Evolutionary conservation across 441 rosid species (phyloP), one percentile per base, ranked within the genome.

Genomic region (Adansonia madagascariensis): DNA sequence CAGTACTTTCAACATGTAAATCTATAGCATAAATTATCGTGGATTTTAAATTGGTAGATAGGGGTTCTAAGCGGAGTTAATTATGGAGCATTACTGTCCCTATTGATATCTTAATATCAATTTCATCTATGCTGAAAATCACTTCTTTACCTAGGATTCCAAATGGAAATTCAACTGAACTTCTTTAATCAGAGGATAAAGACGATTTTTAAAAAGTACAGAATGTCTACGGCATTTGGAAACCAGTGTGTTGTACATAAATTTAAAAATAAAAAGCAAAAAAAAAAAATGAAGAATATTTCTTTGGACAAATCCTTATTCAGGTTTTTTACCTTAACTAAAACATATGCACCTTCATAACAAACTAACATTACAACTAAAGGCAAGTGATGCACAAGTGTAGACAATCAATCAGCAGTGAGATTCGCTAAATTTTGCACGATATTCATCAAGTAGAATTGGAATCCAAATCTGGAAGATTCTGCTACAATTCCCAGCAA

Each of bases 191-290:
- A 68, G 56, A 67, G 9, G 41, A 46, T 22, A 20, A 27, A 24
- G 50, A 14, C 18, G 22, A 22, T 8, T 50, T 27, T 49, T 43
- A 14, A 70, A 52, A 52, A 27, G 12, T 69, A 71, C 6, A 69
- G 59, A 50, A 31, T 15, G 43, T 18, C 35, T 31, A 50, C n/a
- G 74, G 9, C 74, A 52, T 53, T 52, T 71, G 47, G 61, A 50
- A n/a, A n/a, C 18, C 46, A n/a, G 3, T 15, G 24, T 3, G 11
- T 22, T 11, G 17, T 35, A 35, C 41, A 35, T 35, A 35, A 35
- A 35, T 46, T 46, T 7, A 18, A 43, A 18, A 68, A 1, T 15
- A 70, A 35, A 9, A 69, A 68, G 24, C 10, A 68, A 22, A 17
- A 53, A 31, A 50, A 43, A 20, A 66, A 20, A 60, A 60, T 9